phyloP scores from a whole-genome alignment of 1,284 basidiomycete genomes.

The Papiliotrema laurentii region DNA sequence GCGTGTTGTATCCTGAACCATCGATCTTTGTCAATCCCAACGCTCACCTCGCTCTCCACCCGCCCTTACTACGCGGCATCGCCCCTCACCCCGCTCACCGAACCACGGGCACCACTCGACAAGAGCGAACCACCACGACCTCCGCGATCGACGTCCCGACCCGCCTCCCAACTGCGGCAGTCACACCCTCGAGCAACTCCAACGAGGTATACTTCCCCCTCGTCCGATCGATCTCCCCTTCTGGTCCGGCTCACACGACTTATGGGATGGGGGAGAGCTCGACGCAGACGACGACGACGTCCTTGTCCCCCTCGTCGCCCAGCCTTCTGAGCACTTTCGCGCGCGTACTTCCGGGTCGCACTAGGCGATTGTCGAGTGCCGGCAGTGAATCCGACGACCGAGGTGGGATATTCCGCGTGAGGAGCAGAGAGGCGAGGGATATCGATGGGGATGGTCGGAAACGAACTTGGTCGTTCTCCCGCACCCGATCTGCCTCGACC shows the following conservation, averaged over 20 bases:
- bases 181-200: constrained; percentile 2
- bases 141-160: neutral
- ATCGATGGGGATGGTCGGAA: constrained; percentile 4
- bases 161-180: neutral
- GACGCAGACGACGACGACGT: neutral
- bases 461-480: constrained; percentile 1
- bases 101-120: too few species aligned
- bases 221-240: constrained; percentile 18
- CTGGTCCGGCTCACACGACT: constrained; percentile 12
- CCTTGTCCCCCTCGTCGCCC: neutral
- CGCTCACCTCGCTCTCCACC: constrained; percentile 41
- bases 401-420: neutral
- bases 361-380: constrained; percentile 4
- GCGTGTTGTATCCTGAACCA: constrained; percentile 25
- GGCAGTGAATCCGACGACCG: neutral
- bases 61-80: constrained; percentile 29
- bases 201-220: constrained; percentile 30
- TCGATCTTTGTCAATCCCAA: constrained; percentile 41
- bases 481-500: neutral
- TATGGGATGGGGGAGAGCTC: constrained; percentile 12
- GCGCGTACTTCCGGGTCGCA: constrained; percentile 16
- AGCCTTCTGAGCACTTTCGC: constrained; percentile 11
- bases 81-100: neutral
- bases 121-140: too few species aligned
- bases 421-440: constrained; percentile 13